Base-by-base conservation (phyloP, 2,329 filamentous ascomycete species). In the Cryphonectria carpinicola region DNA sequence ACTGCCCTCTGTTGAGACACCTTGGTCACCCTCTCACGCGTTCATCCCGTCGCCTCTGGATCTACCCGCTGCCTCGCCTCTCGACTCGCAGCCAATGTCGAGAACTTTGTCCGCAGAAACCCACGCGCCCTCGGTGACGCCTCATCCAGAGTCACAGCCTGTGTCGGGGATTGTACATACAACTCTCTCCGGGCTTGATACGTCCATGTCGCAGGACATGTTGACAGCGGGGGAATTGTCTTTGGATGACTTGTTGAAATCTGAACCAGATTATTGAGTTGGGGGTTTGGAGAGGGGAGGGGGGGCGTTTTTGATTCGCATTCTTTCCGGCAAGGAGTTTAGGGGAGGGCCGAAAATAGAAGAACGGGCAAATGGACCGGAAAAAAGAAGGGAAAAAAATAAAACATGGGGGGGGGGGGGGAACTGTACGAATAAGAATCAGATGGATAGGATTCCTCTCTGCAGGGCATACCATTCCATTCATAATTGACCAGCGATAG, bases 301-400 rank as follows among this genome's bases (percentile, higher is more conserved):
- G 17, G n/a, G 41, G 43, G 32, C 8, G 35, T 3, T 4, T n/a
- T n/a, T 41, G 25, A 35, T 67, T 60, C 60, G 39, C n/a, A 46
- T 67, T 61, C 32, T 11, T 37, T 61, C 35, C 25, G 46, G 54
- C 54, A 25, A 19, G 65, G 65, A 67, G 65, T 67, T 67, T 32
- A 14, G 39, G 65, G n/a, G 39, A 46, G 25, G 25, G 25, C 54
- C 8, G 1, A 5, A 39, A 66, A 46, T 37, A 22, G 65, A 28
- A 56, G 10, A 61, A 39, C 4, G 58, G 54, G 25, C 25, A 8
- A 39, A 39, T 8, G 19, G 11, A 39, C 35, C 13, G 6, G 28
- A 2, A 28, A 28, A 28, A 28, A 28, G 28, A 28, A 28, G 2
- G 28, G 2, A 19, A n/a, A n/a, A 19, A n/a, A n/a, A n/a, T 32